Evolutionary conservation across 179 eudicot species (phyloP), one percentile per base, ranked within the genome.

Genomic region (Actinidia polygama): DNA sequence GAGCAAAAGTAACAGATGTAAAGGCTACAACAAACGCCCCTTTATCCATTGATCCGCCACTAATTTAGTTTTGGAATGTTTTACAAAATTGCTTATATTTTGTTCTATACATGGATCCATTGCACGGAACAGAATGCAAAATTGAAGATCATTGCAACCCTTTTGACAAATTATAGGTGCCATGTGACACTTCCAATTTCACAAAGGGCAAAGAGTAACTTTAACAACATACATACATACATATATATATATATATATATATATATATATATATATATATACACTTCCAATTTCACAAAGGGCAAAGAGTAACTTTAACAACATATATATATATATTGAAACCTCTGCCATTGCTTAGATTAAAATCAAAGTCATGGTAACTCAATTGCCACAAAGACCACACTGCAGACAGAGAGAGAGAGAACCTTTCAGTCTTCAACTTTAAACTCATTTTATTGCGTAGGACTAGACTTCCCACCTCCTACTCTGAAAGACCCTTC

Each of bases 401-500:
- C 54, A 4, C 18, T 54, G n/a, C 10, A 51, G 15, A 57, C 6
- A 81, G 69, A 64, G 21, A 70, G 23, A 69, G 71, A 85, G 80
- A 74, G 30, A 85, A 89, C 74, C 82, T 78, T 85, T 26, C 79
- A 46, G 49, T 44, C 14, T 63, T 50, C 6, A 40, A 21, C 14
- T 71, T 63, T 63, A 16, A 44, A 40, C 36, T 30, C 36, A 44
- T 40, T 11, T 5, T 21, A 46, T 79, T 84, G 85, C 81, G 62
- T 79, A 40, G 53, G 49, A 74, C 19, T 71, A 76, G 54, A 79
- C 85, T 79, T 81, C 57, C 88, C 86, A 88, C 86, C 90, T 89
- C 94, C 90, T 86, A 84, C 89, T 77, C 89, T 85, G 98, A 95
- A 83, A 92, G 90, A 63, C 79, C 88, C 89, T 83, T 73, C 82